Conservation (phyloP, 371 early-diverging fungal genomes). For the Lichtheimia corymbifera region DNA sequence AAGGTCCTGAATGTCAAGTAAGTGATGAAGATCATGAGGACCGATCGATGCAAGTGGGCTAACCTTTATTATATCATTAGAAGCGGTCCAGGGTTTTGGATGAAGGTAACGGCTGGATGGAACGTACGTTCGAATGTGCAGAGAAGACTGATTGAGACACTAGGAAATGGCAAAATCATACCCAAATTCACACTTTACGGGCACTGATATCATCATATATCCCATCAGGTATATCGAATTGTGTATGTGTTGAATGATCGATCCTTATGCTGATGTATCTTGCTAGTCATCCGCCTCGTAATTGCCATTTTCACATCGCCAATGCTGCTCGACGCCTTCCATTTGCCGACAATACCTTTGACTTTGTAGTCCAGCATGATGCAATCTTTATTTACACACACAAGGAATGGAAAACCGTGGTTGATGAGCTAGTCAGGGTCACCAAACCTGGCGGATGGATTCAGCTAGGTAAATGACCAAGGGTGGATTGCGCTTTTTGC, state of each 20-base stretch:
- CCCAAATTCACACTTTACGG: conserved; percentile 45
- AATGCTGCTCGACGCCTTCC: conserved; percentile 31
- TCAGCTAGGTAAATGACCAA: conserved; percentile 17
- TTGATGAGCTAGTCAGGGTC: conserved; percentile 25
- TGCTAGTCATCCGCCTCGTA: conserved; percentile 32
- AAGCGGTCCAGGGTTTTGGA: conserved; percentile 42
- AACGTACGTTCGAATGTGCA: no score
- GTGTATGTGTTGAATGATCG: neutral
- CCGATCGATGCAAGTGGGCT: neutral
- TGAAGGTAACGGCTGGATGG: conserved; percentile 16
- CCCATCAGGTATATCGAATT: conserved; percentile 27
- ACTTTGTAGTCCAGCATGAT: conserved; percentile 27
- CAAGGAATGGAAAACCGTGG: conserved; percentile 17
- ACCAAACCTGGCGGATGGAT: conserved; percentile 31
- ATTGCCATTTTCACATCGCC: conserved; percentile 38
- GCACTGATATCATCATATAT: conserved; percentile 35
- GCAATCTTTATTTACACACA: conserved; percentile 16
- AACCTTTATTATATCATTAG: conserved; percentile 2
- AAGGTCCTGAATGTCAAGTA: conserved; percentile 7
- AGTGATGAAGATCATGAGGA: neutral
- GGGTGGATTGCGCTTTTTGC: no score
- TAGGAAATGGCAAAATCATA: conserved; percentile 41
- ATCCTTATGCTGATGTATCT: neutral
- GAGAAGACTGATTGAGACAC: no score
- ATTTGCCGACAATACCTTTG: conserved; percentile 22